phyloP scores from a whole-genome alignment of 495 filamentous ascomycete species.

The Penicillium simplicissimum region DNA sequence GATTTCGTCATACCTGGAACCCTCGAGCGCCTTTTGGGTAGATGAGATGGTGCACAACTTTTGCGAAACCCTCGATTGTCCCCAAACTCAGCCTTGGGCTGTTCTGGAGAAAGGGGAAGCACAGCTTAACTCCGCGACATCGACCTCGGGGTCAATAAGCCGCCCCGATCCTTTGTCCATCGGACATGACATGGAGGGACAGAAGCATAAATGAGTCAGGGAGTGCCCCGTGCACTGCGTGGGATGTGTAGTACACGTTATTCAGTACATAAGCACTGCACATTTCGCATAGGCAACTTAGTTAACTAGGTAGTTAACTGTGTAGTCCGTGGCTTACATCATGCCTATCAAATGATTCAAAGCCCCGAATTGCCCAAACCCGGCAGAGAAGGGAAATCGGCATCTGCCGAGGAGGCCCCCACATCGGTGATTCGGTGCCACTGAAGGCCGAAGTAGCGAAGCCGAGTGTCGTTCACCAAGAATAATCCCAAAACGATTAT shows the following conservation, averaged over 20 bases:
- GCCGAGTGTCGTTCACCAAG: neutral
- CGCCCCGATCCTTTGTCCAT: neutral
- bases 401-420: conserved; percentile 5
- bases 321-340: too few species aligned
- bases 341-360: too few species aligned
- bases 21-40: too few species aligned
- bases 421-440: conserved; percentile 14
- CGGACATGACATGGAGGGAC: neutral
- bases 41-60: too few species aligned
- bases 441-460: conserved; percentile 6
- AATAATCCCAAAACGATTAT: neutral
- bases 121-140: neutral
- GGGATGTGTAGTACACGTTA: neutral
- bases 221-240: neutral
- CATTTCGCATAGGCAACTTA: too few species aligned
- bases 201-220: neutral
- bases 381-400: too few species aligned
- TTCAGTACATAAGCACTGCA: too few species aligned
- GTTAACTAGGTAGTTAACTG: too few species aligned
- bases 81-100: neutral
- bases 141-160: neutral
- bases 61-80: too few species aligned
- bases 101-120: neutral
- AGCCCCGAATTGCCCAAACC: too few species aligned
- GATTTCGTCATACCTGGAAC: neutral